Percentiles rank a stretch among this genome's conserved stretches.
Evolutionary conservation across 1,284 basidiomycete species (phyloP).

Genomic region (Malassezia psittaci): DNA sequence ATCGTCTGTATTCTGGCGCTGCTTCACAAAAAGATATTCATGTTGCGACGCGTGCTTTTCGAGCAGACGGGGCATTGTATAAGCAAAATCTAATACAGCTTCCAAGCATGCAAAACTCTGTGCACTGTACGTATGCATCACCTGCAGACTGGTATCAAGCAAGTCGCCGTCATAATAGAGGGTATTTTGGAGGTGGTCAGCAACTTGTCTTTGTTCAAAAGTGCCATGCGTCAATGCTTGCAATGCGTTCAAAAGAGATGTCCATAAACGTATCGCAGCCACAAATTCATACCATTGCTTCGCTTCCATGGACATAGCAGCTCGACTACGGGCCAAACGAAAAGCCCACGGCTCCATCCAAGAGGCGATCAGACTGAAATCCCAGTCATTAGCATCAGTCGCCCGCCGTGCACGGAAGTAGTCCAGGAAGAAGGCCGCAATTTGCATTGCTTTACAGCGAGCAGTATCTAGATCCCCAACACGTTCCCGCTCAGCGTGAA

Average conservation of each 20-base stretch:
- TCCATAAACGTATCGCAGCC: constrained; percentile 41
- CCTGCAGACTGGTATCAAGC: constrained; percentile 31
- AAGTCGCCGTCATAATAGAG: constrained; percentile 43
- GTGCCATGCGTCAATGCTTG: constrained; percentile 34
- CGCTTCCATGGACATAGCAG: constrained; percentile 28
- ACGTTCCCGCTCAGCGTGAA: constrained; percentile 43
- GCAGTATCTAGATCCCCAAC: constrained; percentile 41
- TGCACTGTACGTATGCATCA: constrained; percentile 30
- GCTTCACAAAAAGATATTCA: constrained; percentile 41
- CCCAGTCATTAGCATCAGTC: constrained; percentile 16
- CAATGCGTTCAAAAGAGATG: constrained; percentile 34
- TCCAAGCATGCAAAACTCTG: constrained; percentile 44
- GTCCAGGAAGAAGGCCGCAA: constrained; percentile 41
- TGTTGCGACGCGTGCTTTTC: constrained; percentile 36
- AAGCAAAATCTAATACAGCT: constrained; percentile 33
- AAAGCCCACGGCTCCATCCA: constrained; percentile 46
- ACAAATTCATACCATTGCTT: constrained; percentile 41
- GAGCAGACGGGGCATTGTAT: constrained; percentile 40
- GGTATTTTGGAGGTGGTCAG: constrained; percentile 37
- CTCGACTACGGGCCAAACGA: constrained; percentile 34
- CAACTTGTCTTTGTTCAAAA: constrained; percentile 26
- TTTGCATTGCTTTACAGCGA: constrained; percentile 36
- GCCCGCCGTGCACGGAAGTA: constrained; percentile 35
- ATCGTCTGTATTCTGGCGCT: constrained; percentile 23
- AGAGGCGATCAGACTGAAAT: constrained; percentile 27